These are phyloP conservation scores for Waltiozyma sp. DNA, from an alignment of 1,139 yeast genomes.

Conservation along the genomic window DNA sequence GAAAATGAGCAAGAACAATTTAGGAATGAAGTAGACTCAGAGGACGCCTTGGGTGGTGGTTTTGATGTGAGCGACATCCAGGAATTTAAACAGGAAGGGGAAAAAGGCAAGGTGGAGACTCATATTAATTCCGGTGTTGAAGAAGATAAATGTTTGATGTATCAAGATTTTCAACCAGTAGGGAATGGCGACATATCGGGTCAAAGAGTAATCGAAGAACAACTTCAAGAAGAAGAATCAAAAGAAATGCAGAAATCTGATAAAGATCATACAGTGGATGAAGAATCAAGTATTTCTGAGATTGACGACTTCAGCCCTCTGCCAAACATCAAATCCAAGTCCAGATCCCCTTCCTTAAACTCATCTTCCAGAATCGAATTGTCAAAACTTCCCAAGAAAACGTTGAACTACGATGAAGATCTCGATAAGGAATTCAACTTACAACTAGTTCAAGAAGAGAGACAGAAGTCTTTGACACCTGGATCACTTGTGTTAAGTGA, in stretches of 20 bases:
- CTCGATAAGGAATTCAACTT: conserved; percentile 9
- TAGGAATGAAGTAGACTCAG: background rate
- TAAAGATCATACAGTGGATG: too few species aligned
- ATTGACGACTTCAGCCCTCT: too few species aligned
- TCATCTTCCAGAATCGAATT: background rate
- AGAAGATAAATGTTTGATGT: too few species aligned
- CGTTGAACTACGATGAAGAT: conserved; percentile 9
- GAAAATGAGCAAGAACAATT: conserved; percentile 2
- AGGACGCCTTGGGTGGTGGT: conserved; percentile 6
- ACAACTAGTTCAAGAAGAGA: conserved; percentile 6
- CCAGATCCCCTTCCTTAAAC: background rate
- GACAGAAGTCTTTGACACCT: background rate
- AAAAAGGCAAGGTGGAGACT: too few species aligned
- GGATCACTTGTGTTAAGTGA: background rate
- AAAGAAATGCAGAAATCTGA: too few species aligned
- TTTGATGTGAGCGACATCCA: conserved; percentile 6
- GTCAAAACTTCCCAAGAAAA: background rate
- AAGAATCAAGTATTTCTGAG: too few species aligned
- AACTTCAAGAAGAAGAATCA: too few species aligned
- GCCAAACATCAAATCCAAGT: background rate
- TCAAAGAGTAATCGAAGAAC: too few species aligned
- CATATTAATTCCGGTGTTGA: too few species aligned
- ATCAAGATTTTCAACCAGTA: too few species aligned
- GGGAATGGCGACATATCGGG: too few species aligned
- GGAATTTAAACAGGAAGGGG: too few species aligned